Evolutionary conservation across 2,329 filamentous ascomycete species (phyloP), one percentile per base, ranked within the genome.

Genomic region (Microcera coccophila): DNA sequence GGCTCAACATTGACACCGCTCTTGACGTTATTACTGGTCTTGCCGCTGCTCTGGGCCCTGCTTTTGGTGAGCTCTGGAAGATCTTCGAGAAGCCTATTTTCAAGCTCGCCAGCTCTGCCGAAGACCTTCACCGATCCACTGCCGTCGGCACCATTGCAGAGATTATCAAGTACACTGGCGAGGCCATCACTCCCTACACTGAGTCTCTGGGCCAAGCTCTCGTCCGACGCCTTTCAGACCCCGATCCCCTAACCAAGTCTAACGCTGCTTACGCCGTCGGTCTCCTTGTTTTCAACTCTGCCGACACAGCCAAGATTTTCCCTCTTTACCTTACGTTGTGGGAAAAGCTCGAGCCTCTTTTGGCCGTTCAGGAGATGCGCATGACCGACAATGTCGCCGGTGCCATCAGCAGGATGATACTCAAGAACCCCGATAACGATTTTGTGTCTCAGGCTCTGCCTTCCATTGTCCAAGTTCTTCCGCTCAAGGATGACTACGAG

Each of bases 181-280:
- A 72, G 33, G 82, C 78, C n/a, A 84, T 93, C 53, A 90, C 90
- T 9, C 86, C 85, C 2, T 90, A 84, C 74, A 96, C 91, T 1
- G 66, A 76, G 41, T 75, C 76, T 35, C 78, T 97, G 48, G 76
- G 95, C 60, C 87, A 86, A 66, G 74, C 94, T 5, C 76, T 97
- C 26, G 71, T 94, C 44, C 90, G 94, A 69, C 87, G 91, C 42
- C 78, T 98, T 11, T 82, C 82, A 10, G 93, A 98, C 59, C 87
- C 93, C 60, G 90, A 98, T 62, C 74, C 84, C 24, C 89, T 96
- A 70, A 88, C 90, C 47, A 94, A 93, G 74, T 95, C 90, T 55
- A 97, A 97, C 64, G 89, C 93, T 17, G 90, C 90, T 5, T 98
- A 95, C 61, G 93, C 89, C 41, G 81, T 87, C 44, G 93, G 93